Evolutionary conservation across 495 filamentous ascomycete species (phyloP).

Genomic region (Podospora conica): DNA sequence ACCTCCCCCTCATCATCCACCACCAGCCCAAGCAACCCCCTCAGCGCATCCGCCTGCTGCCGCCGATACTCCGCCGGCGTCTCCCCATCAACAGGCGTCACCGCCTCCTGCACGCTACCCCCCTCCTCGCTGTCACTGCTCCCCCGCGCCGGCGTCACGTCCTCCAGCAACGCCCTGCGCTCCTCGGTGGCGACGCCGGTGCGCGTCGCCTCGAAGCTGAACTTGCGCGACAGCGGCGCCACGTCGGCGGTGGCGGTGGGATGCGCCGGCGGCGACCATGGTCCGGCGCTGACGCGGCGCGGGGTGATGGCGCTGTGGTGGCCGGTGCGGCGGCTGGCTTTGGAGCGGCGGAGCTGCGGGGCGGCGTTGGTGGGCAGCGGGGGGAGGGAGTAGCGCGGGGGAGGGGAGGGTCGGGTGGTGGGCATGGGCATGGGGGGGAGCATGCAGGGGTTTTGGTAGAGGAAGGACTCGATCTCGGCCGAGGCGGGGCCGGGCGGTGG

Average conservation of each 20-base stretch:
- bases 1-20: background rate
- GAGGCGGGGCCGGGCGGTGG: background rate
- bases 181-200: background rate
- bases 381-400: constrained; percentile 7
- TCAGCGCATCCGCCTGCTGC: constrained; percentile 8
- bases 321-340: background rate
- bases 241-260: background rate
- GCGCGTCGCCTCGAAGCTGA: background rate
- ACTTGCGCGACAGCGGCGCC: background rate
- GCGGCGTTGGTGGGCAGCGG: background rate
- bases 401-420: background rate
- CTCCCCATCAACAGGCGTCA: background rate
- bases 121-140: background rate
- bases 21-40: constrained; percentile 4
- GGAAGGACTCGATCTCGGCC: constrained; percentile 13
- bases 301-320: background rate
- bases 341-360: background rate
- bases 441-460: constrained; percentile 18
- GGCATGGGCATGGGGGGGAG: constrained; percentile 7
- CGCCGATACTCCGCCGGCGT: constrained; percentile 3
- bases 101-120: background rate
- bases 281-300: background rate
- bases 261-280: background rate
- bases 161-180: background rate
- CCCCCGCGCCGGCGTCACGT: background rate